phyloP scores from a whole-genome alignment of 495 filamentous ascomycete genomes.

The Beverwykella pulmonaria region DNA sequence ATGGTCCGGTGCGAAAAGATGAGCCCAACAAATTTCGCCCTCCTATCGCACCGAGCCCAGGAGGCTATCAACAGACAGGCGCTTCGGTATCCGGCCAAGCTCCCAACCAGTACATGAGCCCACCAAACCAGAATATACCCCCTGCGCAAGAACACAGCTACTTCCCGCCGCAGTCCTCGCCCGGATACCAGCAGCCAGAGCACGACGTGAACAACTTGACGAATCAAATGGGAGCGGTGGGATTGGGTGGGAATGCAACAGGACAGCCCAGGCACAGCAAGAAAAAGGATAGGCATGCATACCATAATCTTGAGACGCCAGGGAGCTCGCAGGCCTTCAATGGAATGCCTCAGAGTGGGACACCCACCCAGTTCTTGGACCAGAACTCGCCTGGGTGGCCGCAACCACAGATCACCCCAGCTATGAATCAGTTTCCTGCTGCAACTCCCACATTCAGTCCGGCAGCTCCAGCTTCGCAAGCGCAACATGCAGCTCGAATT shows the following conservation, averaged over 20 bases:
- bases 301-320: constrained; percentile 81
- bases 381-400: constrained; percentile 48
- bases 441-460: constrained; percentile 62
- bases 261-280: constrained; percentile 61
- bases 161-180: constrained; percentile 32
- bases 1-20: constrained; percentile 56
- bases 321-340: constrained; percentile 67
- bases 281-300: constrained; percentile 94
- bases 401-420: constrained; percentile 57
- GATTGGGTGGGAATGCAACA: constrained; percentile 64
- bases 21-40: constrained; percentile 60
- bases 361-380: constrained; percentile 70
- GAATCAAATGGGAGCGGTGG: constrained; percentile 85
- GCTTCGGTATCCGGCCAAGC: constrained; percentile 49
- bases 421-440: constrained; percentile 63
- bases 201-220: constrained; percentile 64
- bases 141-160: constrained; percentile 41
- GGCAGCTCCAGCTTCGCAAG: constrained; percentile 53
- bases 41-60: constrained; percentile 51
- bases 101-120: constrained; percentile 49
- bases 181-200: constrained; percentile 26
- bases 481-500: constrained; percentile 61
- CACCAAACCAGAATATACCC: constrained; percentile 40
- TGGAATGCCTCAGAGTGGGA: constrained; percentile 62
- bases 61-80: constrained; percentile 65